phyloP scores from a whole-genome alignment of 2,329 filamentous ascomycete species.

The Scortechinia acanthostroma region DNA sequence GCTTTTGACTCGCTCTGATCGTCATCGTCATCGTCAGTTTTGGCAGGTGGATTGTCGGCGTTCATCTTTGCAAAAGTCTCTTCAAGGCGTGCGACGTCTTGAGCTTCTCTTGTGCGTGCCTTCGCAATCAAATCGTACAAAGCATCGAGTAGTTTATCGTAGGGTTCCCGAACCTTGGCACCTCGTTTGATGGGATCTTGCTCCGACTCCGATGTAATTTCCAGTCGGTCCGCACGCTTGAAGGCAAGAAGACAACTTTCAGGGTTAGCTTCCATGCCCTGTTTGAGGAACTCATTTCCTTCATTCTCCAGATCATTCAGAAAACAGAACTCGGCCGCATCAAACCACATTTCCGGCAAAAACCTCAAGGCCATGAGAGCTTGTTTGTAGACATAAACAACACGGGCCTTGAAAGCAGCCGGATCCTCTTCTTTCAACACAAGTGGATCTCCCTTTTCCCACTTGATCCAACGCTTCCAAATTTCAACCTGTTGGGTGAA shows the following conservation, averaged over 20 bases:
- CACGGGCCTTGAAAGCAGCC: slow-evolving; percentile 66
- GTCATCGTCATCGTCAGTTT: slow-evolving; percentile 5
- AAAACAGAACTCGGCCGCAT: slow-evolving; percentile 88
- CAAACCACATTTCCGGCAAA: slow-evolving; percentile 92
- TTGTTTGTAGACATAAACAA: slow-evolving; percentile 88
- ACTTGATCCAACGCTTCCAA: slow-evolving; percentile 90
- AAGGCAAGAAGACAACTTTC: slow-evolving; percentile 87
- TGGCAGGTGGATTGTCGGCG: slow-evolving; percentile 12
- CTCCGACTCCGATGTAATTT: slow-evolving; percentile 74
- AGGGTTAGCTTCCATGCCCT: slow-evolving; percentile 82
- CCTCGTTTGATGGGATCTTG: slow-evolving; percentile 57
- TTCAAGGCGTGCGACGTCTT: slow-evolving; percentile 48
- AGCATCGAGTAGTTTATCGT: slow-evolving; percentile 73
- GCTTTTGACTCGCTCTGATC: slow-evolving; percentile 39
- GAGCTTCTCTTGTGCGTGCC: slow-evolving; percentile 53
- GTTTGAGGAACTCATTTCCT: slow-evolving; percentile 58
- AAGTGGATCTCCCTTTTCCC: slow-evolving; percentile 89
- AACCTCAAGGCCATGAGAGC: slow-evolving; percentile 88
- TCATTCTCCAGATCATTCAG: slow-evolving; percentile 48
- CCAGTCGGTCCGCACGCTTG: slow-evolving; percentile 81
- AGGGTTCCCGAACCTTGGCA: slow-evolving; percentile 67
- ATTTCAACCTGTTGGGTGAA: slow-evolving; percentile 77
- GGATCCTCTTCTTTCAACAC: slow-evolving; percentile 78
- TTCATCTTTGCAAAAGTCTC: slow-evolving; percentile 32
- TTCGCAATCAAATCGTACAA: slow-evolving; percentile 82